A percentile compares a stretch with the other conserved stretches of the same genome.
These are phyloP conservation scores for Discostella stelligera DNA, from an alignment of 352 stramenopile species.

Conservation along the genomic window DNA sequence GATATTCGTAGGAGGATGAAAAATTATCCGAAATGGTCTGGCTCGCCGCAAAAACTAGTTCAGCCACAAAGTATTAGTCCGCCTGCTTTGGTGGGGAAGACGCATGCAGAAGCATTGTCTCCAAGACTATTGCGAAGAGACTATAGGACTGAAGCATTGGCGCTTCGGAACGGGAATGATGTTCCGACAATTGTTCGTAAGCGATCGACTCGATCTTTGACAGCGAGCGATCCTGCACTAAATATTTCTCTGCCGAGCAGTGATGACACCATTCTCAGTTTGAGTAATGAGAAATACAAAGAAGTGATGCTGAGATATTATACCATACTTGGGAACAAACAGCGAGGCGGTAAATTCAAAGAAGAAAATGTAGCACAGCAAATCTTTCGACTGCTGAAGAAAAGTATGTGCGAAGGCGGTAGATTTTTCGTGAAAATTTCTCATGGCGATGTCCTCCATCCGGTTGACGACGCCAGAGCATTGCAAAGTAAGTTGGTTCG, in stretches of 20 bases:
- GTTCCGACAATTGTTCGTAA: background rate
- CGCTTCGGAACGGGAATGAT: background rate
- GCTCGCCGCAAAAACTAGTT: background rate
- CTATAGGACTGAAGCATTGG: background rate
- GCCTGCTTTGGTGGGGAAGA: background rate
- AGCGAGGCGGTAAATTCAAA: constrained; percentile 5
- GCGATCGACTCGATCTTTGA: constrained; percentile 14
- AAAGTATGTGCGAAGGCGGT: constrained; percentile 17
- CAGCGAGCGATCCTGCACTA: constrained; percentile 6
- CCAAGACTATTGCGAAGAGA: background rate
- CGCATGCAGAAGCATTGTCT: background rate
- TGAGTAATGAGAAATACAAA: constrained; percentile 34
- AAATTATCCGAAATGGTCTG: constrained; percentile 24
- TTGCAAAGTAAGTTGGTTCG: constrained; percentile 28
- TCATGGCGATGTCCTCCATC: constrained; percentile 10
- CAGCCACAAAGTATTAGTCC: background rate
- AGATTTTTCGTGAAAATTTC: constrained; percentile 25
- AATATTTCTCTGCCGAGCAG: constrained; percentile 11
- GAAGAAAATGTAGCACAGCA: constrained; percentile 18
- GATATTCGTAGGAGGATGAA: constrained; percentile 40
- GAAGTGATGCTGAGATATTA: constrained; percentile 33
- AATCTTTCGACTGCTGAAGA: constrained; percentile 28
- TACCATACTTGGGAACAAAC: constrained; percentile 23
- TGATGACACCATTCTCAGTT: constrained; percentile 29
- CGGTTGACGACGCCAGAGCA: constrained; percentile 23